phyloP scores from a whole-genome alignment of 2,329 filamentous ascomycete genomes.

The Aspergillus fumigatus region DNA sequence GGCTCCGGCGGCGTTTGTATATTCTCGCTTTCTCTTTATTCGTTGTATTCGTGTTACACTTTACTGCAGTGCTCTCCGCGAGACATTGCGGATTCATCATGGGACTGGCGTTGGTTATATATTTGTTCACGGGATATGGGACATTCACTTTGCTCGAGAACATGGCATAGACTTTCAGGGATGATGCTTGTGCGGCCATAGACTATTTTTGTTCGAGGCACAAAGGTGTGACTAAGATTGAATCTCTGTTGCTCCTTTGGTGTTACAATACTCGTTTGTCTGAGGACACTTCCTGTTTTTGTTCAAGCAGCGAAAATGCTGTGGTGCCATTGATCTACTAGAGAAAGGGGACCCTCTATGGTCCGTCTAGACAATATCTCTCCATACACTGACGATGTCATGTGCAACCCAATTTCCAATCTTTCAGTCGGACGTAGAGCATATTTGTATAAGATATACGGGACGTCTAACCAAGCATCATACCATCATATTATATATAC shows the following conservation, averaged over 20 bases:
- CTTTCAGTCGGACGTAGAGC: neutral
- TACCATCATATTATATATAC: too few relatives aligned
- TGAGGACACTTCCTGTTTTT: too few relatives aligned
- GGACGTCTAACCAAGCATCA: too few relatives aligned
- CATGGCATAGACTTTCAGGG: neutral
- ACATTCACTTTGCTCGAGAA: neutral
- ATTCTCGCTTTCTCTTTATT: neutral
- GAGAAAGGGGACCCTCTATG: neutral
- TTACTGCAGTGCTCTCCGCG: neutral
- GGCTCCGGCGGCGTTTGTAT: neutral
- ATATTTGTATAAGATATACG: too few relatives aligned
- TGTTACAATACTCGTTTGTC: neutral
- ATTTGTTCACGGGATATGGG: neutral
- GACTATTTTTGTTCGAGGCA: neutral
- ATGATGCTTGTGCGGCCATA: neutral
- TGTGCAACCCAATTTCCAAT: too few relatives aligned
- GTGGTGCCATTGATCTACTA: neutral
- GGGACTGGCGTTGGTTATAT: neutral
- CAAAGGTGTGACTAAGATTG: neutral
- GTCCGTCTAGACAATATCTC: too few relatives aligned
- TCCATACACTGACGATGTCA: neutral
- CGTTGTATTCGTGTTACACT: conserved; percentile 1
- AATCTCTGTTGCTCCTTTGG: neutral
- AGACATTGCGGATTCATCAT: neutral
- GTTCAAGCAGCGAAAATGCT: neutral